A percentile compares a stretch with the other conserved stretches of the same genome.
Conservation (phyloP, 768 basidiomycete species). For the Termitomyces sp. region DNA sequence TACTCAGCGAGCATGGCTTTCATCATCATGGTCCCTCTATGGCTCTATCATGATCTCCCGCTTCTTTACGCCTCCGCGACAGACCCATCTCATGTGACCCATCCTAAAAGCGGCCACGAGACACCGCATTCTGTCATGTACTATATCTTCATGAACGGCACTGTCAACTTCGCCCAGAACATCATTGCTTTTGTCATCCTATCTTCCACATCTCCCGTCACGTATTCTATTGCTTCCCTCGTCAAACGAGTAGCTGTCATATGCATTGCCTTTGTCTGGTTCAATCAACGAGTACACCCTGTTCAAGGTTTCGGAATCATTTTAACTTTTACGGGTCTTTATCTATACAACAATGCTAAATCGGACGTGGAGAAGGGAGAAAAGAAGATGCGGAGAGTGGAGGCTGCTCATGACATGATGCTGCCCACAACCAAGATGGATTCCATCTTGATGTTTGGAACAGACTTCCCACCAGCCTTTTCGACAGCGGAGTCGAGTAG, state of each 20-base stretch:
- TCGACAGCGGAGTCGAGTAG: conserved; percentile 27
- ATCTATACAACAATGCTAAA: conserved; percentile 95
- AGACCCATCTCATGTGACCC: conserved; percentile 34
- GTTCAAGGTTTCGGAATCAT: conserved; percentile 87
- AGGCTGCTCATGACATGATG: conserved; percentile 62
- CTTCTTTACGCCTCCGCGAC: conserved; percentile 45
- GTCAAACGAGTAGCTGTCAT: conserved; percentile 98
- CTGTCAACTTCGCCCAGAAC: conserved; percentile 95
- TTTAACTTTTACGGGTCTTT: conserved; percentile 86
- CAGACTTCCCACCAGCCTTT: conserved; percentile 29
- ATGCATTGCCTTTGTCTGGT: conserved; percentile 97
- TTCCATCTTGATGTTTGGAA: conserved; percentile 39
- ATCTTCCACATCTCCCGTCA: conserved; percentile 94
- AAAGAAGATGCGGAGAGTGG: conserved; percentile 75
- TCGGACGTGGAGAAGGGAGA: conserved; percentile 90
- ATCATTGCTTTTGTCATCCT: conserved; percentile 97
- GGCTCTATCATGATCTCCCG: conserved; percentile 85
- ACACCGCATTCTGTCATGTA: conserved; percentile 61
- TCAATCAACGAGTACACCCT: conserved; percentile 78
- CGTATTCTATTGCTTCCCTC: conserved; percentile 96
- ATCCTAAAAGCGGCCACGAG: conserved; percentile 39
- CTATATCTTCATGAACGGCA: conserved; percentile 91
- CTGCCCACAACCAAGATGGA: conserved; percentile 68
- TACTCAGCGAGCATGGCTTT: conserved; percentile 96
- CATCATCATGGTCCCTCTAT: conserved; percentile 92